Percentiles rank a stretch among this genome's conserved stretches.
Evolutionary conservation across 2,329 filamentous ascomycete genomes (phyloP).

Genomic region (Penicillium digitatum): DNA sequence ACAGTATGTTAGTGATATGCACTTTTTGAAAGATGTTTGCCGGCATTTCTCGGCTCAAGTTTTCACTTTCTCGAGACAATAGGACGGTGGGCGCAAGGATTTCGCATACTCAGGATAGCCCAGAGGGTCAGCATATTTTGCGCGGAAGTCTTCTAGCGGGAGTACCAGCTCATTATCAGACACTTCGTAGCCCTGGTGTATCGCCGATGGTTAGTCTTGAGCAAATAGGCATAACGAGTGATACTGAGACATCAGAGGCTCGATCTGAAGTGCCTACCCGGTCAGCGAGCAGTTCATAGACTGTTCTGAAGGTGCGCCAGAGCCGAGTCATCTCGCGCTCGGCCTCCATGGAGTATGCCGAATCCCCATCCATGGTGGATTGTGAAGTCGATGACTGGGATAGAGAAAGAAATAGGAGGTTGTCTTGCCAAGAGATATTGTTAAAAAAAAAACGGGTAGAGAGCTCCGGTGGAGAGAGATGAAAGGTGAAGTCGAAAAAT

Average conservation of each 20-base stretch:
- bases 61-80: conserved; percentile 10
- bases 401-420: neutral
- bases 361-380: conserved; percentile 40
- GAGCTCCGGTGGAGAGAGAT: conserved; percentile 11
- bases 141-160: conserved; percentile 74
- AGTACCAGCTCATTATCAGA: conserved; percentile 85
- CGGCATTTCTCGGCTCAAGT: neutral
- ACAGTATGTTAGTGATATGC: conserved; percentile 9
- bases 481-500: conserved; percentile 24
- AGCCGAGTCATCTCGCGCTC: conserved; percentile 58
- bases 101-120: conserved; percentile 69
- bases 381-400: neutral
- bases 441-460: conserved; percentile 5
- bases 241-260: neutral
- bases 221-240: conserved; percentile 4
- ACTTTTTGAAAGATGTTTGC: neutral
- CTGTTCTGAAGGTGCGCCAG: conserved; percentile 91
- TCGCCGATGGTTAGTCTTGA: conserved; percentile 18
- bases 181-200: conserved; percentile 79
- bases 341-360: conserved; percentile 36
- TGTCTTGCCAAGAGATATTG: neutral
- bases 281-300: conserved; percentile 91
- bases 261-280: conserved; percentile 56
- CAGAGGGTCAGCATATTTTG: conserved; percentile 66
- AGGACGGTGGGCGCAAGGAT: neutral